A percentile compares a stretch with the other conserved stretches of the same genome.
Evolutionary conservation across 139 green algal species (phyloP).

Genomic region (Haematococcus sp.): DNA sequence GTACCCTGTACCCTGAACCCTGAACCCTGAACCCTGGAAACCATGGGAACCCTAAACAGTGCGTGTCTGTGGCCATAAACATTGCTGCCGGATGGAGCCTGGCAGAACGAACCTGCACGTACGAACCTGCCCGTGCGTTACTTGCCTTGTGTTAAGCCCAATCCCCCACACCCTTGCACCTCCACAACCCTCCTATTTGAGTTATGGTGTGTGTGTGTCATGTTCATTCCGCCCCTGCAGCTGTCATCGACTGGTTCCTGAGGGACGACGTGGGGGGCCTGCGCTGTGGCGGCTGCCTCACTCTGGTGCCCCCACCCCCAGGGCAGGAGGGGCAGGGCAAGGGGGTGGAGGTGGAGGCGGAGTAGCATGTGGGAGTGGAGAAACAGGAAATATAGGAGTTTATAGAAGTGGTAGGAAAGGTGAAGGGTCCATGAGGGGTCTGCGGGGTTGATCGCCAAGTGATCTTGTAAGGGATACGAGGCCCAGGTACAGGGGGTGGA

Average conservation of each 20-base stretch:
- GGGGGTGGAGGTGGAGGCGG: neutral
- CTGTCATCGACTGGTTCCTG: conserved; percentile 35
- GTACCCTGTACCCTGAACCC: too few relatives aligned
- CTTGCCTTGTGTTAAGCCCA: too few relatives aligned
- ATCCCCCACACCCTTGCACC: too few relatives aligned
- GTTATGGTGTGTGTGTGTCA: neutral
- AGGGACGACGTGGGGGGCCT: conserved; percentile 53
- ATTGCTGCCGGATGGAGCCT: too few relatives aligned
- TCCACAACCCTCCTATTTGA: too few relatives aligned
- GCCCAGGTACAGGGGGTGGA: neutral
- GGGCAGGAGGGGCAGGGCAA: neutral
- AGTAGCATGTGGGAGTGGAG: neutral
- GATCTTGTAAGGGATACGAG: neutral
- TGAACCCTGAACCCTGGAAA: too few relatives aligned
- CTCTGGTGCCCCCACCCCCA: conserved; percentile 17
- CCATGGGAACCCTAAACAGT: too few relatives aligned
- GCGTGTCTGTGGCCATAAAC: too few relatives aligned
- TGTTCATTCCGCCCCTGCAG: neutral
- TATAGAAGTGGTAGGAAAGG: neutral
- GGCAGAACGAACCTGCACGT: too few relatives aligned
- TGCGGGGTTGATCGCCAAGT: neutral
- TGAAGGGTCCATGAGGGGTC: neutral
- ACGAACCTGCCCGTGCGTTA: too few relatives aligned
- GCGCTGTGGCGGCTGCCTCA: conserved; percentile 37
- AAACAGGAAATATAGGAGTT: neutral